Base-by-base conservation (phyloP, 2,329 filamentous ascomycete species). In the Fusarium kyushuense region DNA sequence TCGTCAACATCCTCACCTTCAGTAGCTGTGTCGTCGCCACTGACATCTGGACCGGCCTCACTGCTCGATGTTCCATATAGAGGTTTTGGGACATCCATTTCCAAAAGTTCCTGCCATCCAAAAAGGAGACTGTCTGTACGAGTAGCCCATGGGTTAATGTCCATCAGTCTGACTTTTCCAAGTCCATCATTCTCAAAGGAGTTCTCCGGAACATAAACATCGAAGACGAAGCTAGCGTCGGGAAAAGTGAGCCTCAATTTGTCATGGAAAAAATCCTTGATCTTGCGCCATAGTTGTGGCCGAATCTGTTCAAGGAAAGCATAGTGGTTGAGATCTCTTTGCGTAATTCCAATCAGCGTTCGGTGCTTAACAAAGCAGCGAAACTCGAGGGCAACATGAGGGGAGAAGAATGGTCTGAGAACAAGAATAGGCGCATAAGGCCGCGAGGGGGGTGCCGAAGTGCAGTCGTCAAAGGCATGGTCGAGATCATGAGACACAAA, bases 401-500 rank as follows among this genome's bases (percentile, higher is more conserved):
- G 89, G 66, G 90, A 90, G 79, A 97, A 92, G 80, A 92, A 95
- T 76, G 96, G 93, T 33, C 96, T 89, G 12, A 99, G 86, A 4
- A 97, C 90, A 2, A 99, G 88, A 33, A 94, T 86, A 55, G 94
- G 96, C 6, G 87, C 85, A 68, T 96, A 91, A 4, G 79, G 77
- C 75, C 67, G 65, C 9, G 80, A 79, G 9, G 78, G 70, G 5
- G 81, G 75, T 16, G 80, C 65, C 43, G 83, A 76, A 13, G 77
- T 77, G 70, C 84, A 83, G 71, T 90, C 94, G 69, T 97, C 93
- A 70, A 97, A 98, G 2, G 94, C 93, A 76, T 97, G 93, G 75
- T 96, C 92, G 9, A 99, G 84, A 76, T 99, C 96, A 78, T 98
- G 94, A 6, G 92, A 97, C 63, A 98, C 85, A 75, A 99, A 98